Conservation (phyloP, 1,284 basidiomycete genomes). For the Moesziomyces antarcticus region DNA sequence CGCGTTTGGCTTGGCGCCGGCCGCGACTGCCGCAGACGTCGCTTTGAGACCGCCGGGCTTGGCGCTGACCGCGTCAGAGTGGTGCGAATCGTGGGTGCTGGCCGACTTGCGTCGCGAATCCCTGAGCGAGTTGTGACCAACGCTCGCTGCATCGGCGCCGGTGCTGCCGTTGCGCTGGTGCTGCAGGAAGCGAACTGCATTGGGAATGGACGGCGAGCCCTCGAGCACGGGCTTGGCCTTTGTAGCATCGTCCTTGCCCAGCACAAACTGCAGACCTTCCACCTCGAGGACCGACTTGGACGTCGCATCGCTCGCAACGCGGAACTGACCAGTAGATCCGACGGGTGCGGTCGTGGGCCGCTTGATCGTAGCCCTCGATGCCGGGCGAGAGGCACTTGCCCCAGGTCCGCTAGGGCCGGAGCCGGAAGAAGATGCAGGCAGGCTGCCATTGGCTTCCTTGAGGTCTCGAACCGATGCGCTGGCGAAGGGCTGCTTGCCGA, state of each 20-base stretch:
- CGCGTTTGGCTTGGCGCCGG: not conserved
- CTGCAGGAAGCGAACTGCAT: conserved; percentile 41
- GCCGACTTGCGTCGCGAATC: conserved; percentile 10
- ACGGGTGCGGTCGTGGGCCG: conserved; percentile 41
- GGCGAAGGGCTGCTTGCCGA: conserved; percentile 4
- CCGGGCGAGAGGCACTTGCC: conserved; percentile 10
- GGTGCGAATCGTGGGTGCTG: conserved; percentile 4
- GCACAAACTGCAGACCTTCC: conserved; percentile 41
- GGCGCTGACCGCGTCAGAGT: conserved; percentile 8
- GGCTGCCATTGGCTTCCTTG: conserved; percentile 1
- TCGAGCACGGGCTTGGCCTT: conserved; percentile 12
- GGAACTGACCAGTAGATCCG: conserved; percentile 25
- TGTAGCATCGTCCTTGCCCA: conserved; percentile 22
- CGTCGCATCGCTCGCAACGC: conserved; percentile 7
- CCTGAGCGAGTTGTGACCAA: conserved; percentile 11
- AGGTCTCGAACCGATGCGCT: conserved; percentile 25
- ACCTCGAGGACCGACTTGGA: conserved; percentile 34
- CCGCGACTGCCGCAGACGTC: not conserved
- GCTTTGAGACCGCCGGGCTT: not conserved
- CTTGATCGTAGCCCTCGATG: conserved; percentile 43
- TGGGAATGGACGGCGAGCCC: conserved; percentile 34
- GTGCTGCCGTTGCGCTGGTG: conserved; percentile 11
- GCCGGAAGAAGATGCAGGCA: conserved; percentile 1
- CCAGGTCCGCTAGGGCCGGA: not conserved
- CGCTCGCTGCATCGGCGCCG: not conserved